phyloP scores from a whole-genome alignment of 805 yeast genomes.

The Kazachstania africana region DNA sequence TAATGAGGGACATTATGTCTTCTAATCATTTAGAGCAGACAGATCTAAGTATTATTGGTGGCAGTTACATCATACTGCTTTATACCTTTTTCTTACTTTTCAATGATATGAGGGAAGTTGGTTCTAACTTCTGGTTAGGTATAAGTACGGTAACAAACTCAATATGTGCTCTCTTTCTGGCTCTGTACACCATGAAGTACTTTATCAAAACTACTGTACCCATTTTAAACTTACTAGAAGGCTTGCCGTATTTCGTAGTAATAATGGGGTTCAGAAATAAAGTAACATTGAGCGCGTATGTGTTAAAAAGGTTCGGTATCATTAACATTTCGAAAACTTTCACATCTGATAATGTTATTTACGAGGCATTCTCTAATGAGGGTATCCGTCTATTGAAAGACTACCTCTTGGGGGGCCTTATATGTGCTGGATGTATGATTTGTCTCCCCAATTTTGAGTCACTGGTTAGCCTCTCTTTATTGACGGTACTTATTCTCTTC shows the following conservation, averaged over 20 bases:
- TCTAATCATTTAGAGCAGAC: conserved; percentile 34
- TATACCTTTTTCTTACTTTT: conserved; percentile 68
- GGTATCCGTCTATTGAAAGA: conserved; percentile 44
- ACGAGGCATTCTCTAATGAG: conserved; percentile 26
- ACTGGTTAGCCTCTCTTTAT: conserved; percentile 65
- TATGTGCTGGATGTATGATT: conserved; percentile 49
- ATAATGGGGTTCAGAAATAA: conserved; percentile 87
- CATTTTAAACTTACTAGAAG: conserved; percentile 69
- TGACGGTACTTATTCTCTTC: conserved; percentile 56
- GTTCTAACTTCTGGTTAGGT: conserved; percentile 82
- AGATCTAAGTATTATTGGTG: conserved; percentile 67
- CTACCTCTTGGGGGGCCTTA: conserved; percentile 55
- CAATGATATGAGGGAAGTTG: conserved; percentile 58
- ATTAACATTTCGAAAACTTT: conserved; percentile 25
- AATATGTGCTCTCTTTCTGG: conserved; percentile 72
- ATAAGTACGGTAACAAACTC: conserved; percentile 72
- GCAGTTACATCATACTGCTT: conserved; percentile 80
- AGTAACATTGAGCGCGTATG: conserved; percentile 52
- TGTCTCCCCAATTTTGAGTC: conserved; percentile 58
- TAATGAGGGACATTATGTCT: background rate
- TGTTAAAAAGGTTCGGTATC: conserved; percentile 30
- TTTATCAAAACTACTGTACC: conserved; percentile 51
- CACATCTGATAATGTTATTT: conserved; percentile 22
- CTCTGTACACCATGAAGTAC: conserved; percentile 50
- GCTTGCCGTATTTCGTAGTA: conserved; percentile 86